Conservation (phyloP, 2,329 filamentous ascomycete species). For the Fusarium falciforme region DNA sequence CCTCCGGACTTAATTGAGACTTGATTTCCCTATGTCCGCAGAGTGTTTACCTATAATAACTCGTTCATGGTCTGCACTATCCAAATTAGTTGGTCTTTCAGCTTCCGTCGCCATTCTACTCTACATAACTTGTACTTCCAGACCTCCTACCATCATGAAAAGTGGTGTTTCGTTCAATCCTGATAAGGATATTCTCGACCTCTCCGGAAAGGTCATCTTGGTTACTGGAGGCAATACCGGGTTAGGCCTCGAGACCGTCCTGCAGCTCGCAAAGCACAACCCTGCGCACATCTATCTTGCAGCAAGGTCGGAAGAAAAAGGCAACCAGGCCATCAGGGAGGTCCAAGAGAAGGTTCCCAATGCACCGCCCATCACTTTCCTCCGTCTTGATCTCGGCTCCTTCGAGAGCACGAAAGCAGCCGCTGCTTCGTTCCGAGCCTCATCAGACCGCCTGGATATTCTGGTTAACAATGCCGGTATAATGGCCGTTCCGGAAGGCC, state of each 20-base stretch:
- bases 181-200: constrained; percentile 62
- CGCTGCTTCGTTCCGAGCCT: constrained; percentile 49
- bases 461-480: background rate
- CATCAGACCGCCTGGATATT: constrained; percentile 49
- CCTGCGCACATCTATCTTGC: constrained; percentile 21
- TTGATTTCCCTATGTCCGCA: background rate
- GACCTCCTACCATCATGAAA: background rate
- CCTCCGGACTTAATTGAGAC: background rate
- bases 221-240: constrained; percentile 90
- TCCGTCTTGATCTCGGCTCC: constrained; percentile 59
- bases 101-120: background rate
- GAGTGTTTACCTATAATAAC: background rate
- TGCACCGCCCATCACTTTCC: constrained; percentile 40
- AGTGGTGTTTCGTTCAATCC: constrained; percentile 20
- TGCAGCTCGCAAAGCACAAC: constrained; percentile 15
- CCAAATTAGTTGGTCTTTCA: background rate
- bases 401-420: constrained; percentile 55
- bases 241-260: constrained; percentile 14
- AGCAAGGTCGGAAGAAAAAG: constrained; percentile 51
- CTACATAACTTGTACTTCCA: background rate
- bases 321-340: constrained; percentile 49
- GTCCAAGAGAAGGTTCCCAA: constrained; percentile 44
- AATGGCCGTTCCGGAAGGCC: constrained; percentile 2
- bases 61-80: background rate
- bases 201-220: constrained; percentile 81